phyloP scores from a whole-genome alignment of 768 basidiomycete genomes.

The Cubamyces sp. region DNA sequence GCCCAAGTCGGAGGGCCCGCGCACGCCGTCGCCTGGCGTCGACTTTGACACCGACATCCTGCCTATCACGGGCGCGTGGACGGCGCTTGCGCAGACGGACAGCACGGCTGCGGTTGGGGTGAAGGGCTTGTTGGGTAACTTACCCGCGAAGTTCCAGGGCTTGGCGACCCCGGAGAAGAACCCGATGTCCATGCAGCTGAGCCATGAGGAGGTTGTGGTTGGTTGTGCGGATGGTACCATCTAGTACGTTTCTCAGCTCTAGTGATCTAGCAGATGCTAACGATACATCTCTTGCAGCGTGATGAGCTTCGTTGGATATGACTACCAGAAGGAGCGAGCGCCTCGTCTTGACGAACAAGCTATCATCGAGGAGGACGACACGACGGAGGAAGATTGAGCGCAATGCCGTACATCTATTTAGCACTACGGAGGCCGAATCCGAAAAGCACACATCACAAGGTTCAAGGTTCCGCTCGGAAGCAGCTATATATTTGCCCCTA shows the following conservation, averaged over 20 bases:
- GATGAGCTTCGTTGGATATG: constrained; percentile 65
- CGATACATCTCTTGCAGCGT: constrained; percentile 41
- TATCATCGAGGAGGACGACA: constrained; percentile 14
- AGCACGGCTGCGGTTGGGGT: constrained; percentile 41
- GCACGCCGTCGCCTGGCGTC: constrained; percentile 43
- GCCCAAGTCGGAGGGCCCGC: constrained; percentile 24
- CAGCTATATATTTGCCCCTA: not conserved
- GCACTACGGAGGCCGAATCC: not conserved
- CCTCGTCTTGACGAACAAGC: constrained; percentile 7
- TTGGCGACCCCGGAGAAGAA: constrained; percentile 90
- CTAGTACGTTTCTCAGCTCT: constrained; percentile 60
- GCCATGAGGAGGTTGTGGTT: constrained; percentile 89
- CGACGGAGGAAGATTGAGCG: constrained; percentile 11
- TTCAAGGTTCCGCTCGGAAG: not conserved
- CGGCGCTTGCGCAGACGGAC: constrained; percentile 55
- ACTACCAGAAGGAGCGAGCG: constrained; percentile 45
- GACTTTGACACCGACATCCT: constrained; percentile 69
- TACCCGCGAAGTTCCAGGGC: constrained; percentile 74
- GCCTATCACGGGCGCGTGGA: constrained; percentile 78
- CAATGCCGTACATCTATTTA: not conserved
- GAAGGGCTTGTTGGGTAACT: constrained; percentile 61
- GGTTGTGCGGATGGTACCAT: constrained; percentile 92
- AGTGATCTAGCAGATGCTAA: not conserved
- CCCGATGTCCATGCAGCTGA: constrained; percentile 92
- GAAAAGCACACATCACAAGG: not conserved